Conservation (phyloP, 208 protist genomes). For the Wallacemonas collosoma region DNA sequence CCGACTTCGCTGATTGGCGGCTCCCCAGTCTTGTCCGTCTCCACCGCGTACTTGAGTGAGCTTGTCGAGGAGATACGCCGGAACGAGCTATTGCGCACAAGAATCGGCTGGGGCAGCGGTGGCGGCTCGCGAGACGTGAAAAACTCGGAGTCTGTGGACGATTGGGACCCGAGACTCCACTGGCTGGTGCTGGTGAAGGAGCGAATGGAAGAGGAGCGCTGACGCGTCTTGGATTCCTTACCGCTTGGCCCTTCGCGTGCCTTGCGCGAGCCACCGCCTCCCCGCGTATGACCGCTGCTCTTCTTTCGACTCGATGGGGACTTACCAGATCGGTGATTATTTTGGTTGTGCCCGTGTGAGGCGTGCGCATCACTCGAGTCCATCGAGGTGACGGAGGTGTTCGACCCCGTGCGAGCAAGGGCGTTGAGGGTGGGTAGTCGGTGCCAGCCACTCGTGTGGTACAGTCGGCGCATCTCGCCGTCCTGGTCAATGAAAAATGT, state of each 20-base stretch:
- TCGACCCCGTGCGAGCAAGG: background rate
- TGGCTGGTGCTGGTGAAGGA: constrained; percentile 16
- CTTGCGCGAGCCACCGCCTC: background rate
- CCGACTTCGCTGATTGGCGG: background rate
- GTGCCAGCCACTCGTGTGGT: constrained; percentile 34
- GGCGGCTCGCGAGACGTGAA: constrained; percentile 11
- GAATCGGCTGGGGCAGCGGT: constrained; percentile 10
- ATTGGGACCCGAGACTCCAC: constrained; percentile 12
- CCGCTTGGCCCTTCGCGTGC: background rate
- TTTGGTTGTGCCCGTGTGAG: background rate
- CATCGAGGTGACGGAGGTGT: background rate
- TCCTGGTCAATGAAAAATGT: constrained; percentile 33
- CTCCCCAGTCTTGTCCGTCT: background rate
- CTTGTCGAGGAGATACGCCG: constrained; percentile 3
- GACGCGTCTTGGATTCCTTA: constrained; percentile 7
- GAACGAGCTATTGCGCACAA: constrained; percentile 12
- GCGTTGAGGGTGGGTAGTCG: background rate
- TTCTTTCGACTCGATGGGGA: background rate
- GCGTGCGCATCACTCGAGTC: background rate
- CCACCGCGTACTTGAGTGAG: constrained; percentile 12
- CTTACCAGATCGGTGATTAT: background rate
- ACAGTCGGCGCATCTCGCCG: constrained; percentile 34
- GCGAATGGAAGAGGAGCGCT: constrained; percentile 3
- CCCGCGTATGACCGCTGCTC: background rate
- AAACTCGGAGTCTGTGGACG: constrained; percentile 2